Evolutionary conservation across 345 rosid species (phyloP).

Genomic region (Hibiscus syriacus): DNA sequence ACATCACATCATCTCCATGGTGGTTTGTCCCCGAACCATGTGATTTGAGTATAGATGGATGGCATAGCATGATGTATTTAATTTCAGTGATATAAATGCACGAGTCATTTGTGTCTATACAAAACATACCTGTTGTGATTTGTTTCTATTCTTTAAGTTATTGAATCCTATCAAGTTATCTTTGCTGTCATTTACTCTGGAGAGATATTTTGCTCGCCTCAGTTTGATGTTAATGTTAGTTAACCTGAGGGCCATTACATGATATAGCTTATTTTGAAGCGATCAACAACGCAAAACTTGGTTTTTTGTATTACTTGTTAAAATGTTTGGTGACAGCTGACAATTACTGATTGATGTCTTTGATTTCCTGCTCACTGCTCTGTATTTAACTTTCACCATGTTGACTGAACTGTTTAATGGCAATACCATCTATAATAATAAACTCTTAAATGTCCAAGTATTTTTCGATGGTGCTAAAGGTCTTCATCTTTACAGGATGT

Average conservation of each 20-base stretch:
- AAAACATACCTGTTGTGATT: not conserved
- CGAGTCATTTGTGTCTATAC: not conserved
- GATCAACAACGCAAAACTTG: not conserved
- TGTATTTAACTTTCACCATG: not conserved
- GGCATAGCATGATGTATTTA: too few species aligned
- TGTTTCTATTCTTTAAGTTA: not conserved
- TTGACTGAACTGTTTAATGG: not conserved
- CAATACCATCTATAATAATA: not conserved
- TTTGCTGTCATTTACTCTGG: not conserved
- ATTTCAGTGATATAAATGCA: too few species aligned
- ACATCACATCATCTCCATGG: not conserved
- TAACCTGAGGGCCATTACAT: not conserved
- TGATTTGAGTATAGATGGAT: too few species aligned
- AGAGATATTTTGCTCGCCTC: not conserved
- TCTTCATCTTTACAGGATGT: slow-evolving; percentile 27
- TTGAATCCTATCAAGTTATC: not conserved
- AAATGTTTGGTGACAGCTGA: not conserved
- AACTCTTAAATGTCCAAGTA: not conserved
- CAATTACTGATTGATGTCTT: not conserved
- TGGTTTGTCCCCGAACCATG: too few species aligned
- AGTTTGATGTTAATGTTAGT: not conserved
- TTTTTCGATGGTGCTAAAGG: not conserved
- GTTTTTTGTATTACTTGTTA: not conserved
- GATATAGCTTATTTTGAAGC: not conserved
- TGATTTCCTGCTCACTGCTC: not conserved